Percentiles rank a stretch among this genome's conserved stretches.
Conservation (phyloP, 73 alveolate genomes). For the Blepharisma stoltei region DNA sequence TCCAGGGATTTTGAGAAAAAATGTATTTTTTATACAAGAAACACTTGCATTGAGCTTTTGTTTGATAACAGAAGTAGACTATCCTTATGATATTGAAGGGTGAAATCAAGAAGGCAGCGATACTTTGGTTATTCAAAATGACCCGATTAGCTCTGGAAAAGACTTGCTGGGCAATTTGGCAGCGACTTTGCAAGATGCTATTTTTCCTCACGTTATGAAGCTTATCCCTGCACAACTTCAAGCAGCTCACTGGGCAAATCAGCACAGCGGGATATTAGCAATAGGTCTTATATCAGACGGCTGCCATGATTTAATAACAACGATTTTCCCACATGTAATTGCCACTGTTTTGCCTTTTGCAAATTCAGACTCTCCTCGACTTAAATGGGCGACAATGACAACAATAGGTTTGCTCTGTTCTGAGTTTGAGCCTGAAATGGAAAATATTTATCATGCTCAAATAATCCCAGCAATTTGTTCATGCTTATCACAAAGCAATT, state of each 20-base stretch:
- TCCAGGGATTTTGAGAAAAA: slow-evolving; percentile 4
- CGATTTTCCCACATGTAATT: neutral
- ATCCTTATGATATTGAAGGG: neutral
- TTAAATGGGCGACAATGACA: slow-evolving; percentile 23
- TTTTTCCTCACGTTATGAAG: neutral
- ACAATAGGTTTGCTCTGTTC: neutral
- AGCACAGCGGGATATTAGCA: neutral
- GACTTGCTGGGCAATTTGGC: slow-evolving; percentile 5
- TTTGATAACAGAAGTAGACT: neutral
- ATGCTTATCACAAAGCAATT: neutral
- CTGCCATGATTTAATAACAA: slow-evolving; percentile 1
- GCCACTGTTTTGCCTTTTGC: slow-evolving; percentile 1
- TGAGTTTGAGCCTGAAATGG: slow-evolving; percentile 18
- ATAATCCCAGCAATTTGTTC: neutral
- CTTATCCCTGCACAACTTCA: neutral
- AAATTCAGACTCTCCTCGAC: slow-evolving; percentile 2
- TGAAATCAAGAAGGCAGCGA: slow-evolving; percentile 11
- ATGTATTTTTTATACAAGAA: neutral
- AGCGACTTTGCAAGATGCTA: neutral
- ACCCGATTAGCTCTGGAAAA: slow-evolving; percentile 19
- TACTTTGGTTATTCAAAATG: neutral
- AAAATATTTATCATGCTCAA: neutral
- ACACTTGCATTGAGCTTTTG: neutral
- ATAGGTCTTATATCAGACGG: slow-evolving; percentile 19
- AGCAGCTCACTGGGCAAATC: slow-evolving; percentile 12